Base-by-base conservation (phyloP, 2,329 filamentous ascomycete species). In the Ramularia endophylla region DNA sequence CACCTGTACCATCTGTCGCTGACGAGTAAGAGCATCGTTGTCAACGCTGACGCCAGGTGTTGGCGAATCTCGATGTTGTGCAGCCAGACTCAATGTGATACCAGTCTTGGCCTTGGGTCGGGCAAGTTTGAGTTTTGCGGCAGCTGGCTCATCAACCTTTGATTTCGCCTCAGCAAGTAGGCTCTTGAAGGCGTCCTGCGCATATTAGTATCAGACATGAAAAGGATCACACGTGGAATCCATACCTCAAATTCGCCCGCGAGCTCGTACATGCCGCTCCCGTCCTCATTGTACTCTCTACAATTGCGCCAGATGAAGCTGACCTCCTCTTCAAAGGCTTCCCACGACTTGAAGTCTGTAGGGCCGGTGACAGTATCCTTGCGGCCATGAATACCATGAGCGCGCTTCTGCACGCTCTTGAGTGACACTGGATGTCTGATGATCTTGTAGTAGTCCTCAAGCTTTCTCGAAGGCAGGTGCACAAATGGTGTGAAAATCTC, bases 281-380 rank as follows among this genome's bases (percentile, higher is more conserved):
- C 85, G 58, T 95, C 88, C 62, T 95, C 87, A 53, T 95, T 95
- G 70, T 90, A 95, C 44, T 83, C 83, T 56, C 81, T 84, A 0
- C 88, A 87, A 63, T 95, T 95, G 36, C 75, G 76, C 89, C 89
- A 95, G 31, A 95, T 80, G 38, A 86, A 74, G 55, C 81, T 85
- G 9, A 86, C 74, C 56, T 85, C 85, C 40, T 88, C 81, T 60
- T 87, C 87, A 51, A 95, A 87, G 1, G 80, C 75, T 42, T 80
- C 75, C 89, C 89, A 95, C 37, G 71, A 84, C 61, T 87, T 89
- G 65, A 88, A 87, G 35, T 87, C 80, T 36, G 82, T 83, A 18
- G 66, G 60, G 8, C 67, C 70, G 3, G 74, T 73, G 5, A 78
- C 72, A 18, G 79, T 76, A 30, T 77, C 75, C 6, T 25, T 11